Evolutionary conservation across 2,329 filamentous ascomycete genomes (phyloP).

Genomic region (Fusarium sp.): DNA sequence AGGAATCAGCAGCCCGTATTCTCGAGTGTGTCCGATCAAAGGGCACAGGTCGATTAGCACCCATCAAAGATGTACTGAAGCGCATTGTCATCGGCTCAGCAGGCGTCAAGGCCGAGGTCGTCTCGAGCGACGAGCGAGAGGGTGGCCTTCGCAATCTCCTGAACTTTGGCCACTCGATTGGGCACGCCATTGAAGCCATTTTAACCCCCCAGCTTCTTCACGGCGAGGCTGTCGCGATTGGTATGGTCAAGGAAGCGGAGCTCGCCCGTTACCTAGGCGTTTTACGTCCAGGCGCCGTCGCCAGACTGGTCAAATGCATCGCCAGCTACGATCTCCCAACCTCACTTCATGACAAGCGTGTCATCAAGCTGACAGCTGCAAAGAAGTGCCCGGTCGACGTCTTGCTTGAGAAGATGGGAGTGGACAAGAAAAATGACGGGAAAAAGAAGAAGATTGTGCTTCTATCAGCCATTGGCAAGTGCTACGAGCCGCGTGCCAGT

Average conservation of each 20-base stretch:
- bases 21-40: conserved; percentile 62
- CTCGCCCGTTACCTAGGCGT: conserved; percentile 90
- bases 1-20: conserved; percentile 84
- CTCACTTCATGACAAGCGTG: conserved; percentile 85
- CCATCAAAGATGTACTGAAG: conserved; percentile 80
- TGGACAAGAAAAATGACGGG: conserved; percentile 99
- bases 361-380: conserved; percentile 86
- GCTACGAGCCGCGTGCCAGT: conserved; percentile 88
- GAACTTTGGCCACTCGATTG: conserved; percentile 98
- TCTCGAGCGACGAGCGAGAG: conserved; percentile 94
- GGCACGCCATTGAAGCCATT: conserved; percentile 96
- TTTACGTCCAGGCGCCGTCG: conserved; percentile 88
- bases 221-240: conserved; percentile 95
- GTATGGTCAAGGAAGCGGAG: conserved; percentile 98
- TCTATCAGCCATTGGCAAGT: conserved; percentile 89
- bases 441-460: conserved; percentile 96
- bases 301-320: conserved; percentile 92
- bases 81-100: conserved; percentile 90
- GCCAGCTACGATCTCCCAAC: conserved; percentile 93
- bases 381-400: conserved; percentile 91
- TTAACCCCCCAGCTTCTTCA: conserved; percentile 96
- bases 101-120: conserved; percentile 93
- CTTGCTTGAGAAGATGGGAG: conserved; percentile 92
- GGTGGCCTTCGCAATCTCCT: conserved; percentile 93
- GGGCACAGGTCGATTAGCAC: conserved; percentile 73